Evolutionary conservation across 1,284 basidiomycete genomes (phyloP).

Genomic region (Trichosporon sp.): DNA sequence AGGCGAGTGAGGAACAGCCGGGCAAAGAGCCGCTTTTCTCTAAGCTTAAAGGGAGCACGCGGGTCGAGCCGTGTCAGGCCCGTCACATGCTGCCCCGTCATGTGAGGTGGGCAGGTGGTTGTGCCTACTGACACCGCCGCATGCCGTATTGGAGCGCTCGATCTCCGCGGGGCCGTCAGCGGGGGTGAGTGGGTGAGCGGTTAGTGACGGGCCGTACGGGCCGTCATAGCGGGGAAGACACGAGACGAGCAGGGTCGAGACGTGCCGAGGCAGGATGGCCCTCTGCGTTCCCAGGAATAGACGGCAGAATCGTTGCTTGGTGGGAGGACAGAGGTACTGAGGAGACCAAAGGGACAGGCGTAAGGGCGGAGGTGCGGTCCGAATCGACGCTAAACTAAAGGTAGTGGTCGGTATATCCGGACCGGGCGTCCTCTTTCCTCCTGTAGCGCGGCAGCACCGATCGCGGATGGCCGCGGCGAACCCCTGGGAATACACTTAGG

Average conservation of each 20-base stretch:
- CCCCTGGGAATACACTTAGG: too few species aligned
- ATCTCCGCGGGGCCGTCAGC: neutral
- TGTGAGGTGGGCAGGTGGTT: constrained; percentile 1
- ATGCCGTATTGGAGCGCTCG: constrained; percentile 1
- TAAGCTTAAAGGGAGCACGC: neutral
- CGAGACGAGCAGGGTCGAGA: too few species aligned
- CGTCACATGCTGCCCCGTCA: constrained; percentile 1
- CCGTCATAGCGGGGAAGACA: too few species aligned
- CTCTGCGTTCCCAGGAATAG: neutral
- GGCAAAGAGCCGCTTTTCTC: neutral
- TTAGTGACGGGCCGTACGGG: neutral
- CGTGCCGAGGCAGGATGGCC: too few species aligned
- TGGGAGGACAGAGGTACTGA: neutral
- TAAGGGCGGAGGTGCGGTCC: neutral
- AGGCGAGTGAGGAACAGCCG: neutral
- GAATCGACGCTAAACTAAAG: constrained; percentile 3
- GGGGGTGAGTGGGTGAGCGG: too few species aligned
- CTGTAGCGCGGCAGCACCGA: neutral
- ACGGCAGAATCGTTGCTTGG: neutral
- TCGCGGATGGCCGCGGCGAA: neutral
- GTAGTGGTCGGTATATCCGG: neutral
- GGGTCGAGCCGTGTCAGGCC: neutral
- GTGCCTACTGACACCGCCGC: neutral
- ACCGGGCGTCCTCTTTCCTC: neutral
- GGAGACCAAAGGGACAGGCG: too few species aligned